Conservation (phyloP, 352 stramenopile genomes). For the Globisporangium nodosum region DNA sequence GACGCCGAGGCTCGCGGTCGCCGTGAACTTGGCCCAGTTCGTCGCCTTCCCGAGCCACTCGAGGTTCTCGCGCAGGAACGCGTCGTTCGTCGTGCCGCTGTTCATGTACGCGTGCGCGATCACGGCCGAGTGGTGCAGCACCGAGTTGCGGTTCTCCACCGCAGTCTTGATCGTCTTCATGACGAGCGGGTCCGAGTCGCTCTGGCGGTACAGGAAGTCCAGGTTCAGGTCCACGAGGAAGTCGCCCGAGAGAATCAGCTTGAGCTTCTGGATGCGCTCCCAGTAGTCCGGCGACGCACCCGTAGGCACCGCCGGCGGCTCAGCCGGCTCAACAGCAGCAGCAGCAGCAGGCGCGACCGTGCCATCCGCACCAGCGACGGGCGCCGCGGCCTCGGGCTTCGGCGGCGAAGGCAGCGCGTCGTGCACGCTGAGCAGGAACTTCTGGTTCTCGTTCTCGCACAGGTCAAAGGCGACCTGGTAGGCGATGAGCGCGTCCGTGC, state of each 20-base stretch:
- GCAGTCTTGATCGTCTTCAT: slow-evolving; percentile 94
- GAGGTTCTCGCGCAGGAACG: slow-evolving; percentile 97
- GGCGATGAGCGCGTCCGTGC: slow-evolving; percentile 85
- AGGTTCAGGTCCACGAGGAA: slow-evolving; percentile 92
- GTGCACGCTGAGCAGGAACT: slow-evolving; percentile 93
- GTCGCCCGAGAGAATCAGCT: slow-evolving; percentile 79
- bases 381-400: slow-evolving; percentile 18
- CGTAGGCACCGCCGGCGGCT: slow-evolving; percentile 15
- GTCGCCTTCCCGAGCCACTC: slow-evolving; percentile 98
- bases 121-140: slow-evolving; percentile 98
- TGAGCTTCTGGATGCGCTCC: slow-evolving; percentile 81
- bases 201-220: slow-evolving; percentile 91
- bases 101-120: slow-evolving; percentile 97
- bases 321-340: slow-evolving; percentile 10
- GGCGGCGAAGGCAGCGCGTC: slow-evolving; percentile 64
- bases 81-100: slow-evolving; percentile 96
- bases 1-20: slow-evolving; percentile 96
- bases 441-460: slow-evolving; percentile 96
- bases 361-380: slow-evolving; percentile 24
- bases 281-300: slow-evolving; percentile 71
- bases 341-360: slow-evolving; percentile 12
- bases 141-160: slow-evolving; percentile 93
- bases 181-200: slow-evolving; percentile 88
- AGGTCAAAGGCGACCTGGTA: slow-evolving; percentile 99
- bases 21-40: slow-evolving; percentile 99